phyloP scores from a whole-genome alignment of 2,329 filamentous ascomycete genomes.

The Myrmaecium sp. region DNA sequence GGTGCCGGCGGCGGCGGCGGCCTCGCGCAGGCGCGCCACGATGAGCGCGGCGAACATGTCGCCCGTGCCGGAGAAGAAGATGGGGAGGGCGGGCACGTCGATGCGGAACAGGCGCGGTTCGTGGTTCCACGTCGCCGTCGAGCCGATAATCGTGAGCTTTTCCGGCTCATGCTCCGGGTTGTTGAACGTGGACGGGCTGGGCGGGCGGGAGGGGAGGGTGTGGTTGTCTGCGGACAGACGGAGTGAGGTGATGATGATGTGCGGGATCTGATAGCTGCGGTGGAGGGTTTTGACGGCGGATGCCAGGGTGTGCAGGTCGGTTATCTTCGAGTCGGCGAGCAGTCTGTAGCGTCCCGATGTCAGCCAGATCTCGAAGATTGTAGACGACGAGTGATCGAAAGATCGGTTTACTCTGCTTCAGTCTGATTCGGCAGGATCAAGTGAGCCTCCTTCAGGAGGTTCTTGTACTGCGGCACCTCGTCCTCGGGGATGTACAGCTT shows the following conservation, averaged over 20 bases:
- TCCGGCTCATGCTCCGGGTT: slow-evolving; percentile 13
- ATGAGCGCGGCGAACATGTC: slow-evolving; percentile 97
- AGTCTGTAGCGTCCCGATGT: slow-evolving; percentile 34
- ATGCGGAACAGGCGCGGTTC: slow-evolving; percentile 74
- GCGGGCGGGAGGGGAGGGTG: slow-evolving; percentile 14
- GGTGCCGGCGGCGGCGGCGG: slow-evolving; percentile 41
- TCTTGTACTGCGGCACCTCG: slow-evolving; percentile 80
- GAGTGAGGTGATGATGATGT: slow-evolving; percentile 86
- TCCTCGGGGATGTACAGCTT: slow-evolving; percentile 81
- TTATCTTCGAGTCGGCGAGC: slow-evolving; percentile 71
- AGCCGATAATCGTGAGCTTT: slow-evolving; percentile 57
- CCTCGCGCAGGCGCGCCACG: slow-evolving; percentile 74
- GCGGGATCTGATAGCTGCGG: slow-evolving; percentile 56
- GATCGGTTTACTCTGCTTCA: slow-evolving; percentile 62
- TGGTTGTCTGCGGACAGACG: slow-evolving; percentile 41
- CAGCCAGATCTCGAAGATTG: slow-evolving; percentile 1
- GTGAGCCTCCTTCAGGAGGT: slow-evolving; percentile 64
- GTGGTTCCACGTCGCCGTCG: slow-evolving; percentile 47
- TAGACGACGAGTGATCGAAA: slow-evolving; percentile 6
- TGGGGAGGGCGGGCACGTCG: slow-evolving; percentile 70
- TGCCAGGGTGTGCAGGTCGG: slow-evolving; percentile 53
- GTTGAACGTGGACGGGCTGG: slow-evolving; percentile 17
- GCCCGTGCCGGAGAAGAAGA: slow-evolving; percentile 91
- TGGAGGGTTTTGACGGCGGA: slow-evolving; percentile 65
- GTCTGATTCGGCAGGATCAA: slow-evolving; percentile 93